Percentiles rank a stretch among this genome's conserved stretches.
phyloP scores from a whole-genome alignment of 2,329 filamentous ascomycete genomes.

The Thelonectria discophora region DNA sequence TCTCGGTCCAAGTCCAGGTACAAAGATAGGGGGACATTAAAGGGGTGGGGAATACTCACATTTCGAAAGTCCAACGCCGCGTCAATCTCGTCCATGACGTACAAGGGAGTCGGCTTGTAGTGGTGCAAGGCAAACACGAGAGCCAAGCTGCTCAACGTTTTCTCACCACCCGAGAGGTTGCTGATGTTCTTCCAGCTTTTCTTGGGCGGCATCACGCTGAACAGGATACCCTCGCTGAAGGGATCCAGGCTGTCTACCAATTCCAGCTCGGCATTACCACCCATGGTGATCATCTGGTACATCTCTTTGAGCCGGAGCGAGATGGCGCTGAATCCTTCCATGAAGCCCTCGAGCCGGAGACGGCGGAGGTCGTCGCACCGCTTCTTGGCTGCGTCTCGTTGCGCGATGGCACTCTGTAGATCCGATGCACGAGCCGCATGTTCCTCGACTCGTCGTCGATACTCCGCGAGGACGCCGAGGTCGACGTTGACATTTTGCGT shows the following conservation, averaged over 20 bases:
- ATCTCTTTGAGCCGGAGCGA: slow-evolving; percentile 97
- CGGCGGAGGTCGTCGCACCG: slow-evolving; percentile 92
- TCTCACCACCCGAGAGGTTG: slow-evolving; percentile 95
- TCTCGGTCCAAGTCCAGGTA: slow-evolving; percentile 27
- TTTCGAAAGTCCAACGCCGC: slow-evolving; percentile 97
- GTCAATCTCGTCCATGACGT: slow-evolving; percentile 99
- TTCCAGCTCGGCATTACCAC: slow-evolving; percentile 96
- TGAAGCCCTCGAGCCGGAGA: slow-evolving; percentile 92
- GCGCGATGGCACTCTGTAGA: slow-evolving; percentile 77
- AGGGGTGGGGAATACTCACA: slow-evolving; percentile 64
- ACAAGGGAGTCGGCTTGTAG: slow-evolving; percentile 96
- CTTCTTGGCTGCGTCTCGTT: slow-evolving; percentile 88
- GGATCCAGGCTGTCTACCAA: slow-evolving; percentile 96
- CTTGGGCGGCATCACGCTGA: slow-evolving; percentile 99
- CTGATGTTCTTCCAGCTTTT: slow-evolving; percentile 99
- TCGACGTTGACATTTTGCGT: slow-evolving; percentile 90
- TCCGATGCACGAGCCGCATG: slow-evolving; percentile 84
- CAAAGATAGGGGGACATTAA: neutral
- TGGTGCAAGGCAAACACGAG: slow-evolving; percentile 98
- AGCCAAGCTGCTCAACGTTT: slow-evolving; percentile 91
- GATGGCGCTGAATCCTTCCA: slow-evolving; percentile 96
- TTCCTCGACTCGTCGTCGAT: slow-evolving; percentile 85
- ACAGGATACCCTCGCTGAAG: slow-evolving; percentile 95
- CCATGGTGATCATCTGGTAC: slow-evolving; percentile 99
- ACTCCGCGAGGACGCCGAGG: slow-evolving; percentile 86